phyloP scores from a whole-genome alignment of 441 rosid genomes.

The Adansonia gregorii region DNA sequence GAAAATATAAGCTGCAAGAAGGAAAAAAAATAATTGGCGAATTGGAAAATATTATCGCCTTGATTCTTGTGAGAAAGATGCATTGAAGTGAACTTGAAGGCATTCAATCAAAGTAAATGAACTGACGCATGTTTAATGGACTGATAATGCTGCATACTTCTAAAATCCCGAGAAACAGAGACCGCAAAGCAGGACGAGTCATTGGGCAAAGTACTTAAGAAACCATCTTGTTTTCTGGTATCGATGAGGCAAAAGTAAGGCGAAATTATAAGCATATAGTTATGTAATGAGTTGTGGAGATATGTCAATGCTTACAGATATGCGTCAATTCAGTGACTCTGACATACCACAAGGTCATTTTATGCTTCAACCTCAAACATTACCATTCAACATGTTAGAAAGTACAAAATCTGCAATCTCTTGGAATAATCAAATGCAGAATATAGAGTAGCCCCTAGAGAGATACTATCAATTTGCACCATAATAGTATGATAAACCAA shows the following conservation, averaged over 20 bases:
- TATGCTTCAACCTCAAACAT: neutral
- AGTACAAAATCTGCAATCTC: neutral
- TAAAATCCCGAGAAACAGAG: neutral
- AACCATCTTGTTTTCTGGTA: neutral
- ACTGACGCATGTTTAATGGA: neutral
- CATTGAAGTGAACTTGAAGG: neutral
- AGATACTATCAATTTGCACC: neutral
- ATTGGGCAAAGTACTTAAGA: neutral
- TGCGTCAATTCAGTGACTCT: neutral
- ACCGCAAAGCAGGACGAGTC: neutral
- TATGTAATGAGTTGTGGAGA: neutral
- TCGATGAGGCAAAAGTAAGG: neutral
- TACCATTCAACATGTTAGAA: neutral
- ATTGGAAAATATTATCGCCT: slow-evolving; percentile 8
- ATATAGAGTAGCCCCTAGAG: neutral
- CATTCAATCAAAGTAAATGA: neutral
- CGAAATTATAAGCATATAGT: neutral
- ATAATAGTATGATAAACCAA: neutral
- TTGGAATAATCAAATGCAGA: neutral
- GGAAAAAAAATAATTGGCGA: slow-evolving; percentile 7
- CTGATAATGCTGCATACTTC: neutral
- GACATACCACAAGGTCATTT: neutral
- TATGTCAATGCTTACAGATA: neutral
- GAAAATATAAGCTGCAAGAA: slow-evolving; percentile 5
- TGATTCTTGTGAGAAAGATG: slow-evolving; percentile 3